Evolutionary conservation across 176 grass and related monocot genomes (phyloP), one percentile per base, ranked within the genome.

Genomic region (Stipa capillata): DNA sequence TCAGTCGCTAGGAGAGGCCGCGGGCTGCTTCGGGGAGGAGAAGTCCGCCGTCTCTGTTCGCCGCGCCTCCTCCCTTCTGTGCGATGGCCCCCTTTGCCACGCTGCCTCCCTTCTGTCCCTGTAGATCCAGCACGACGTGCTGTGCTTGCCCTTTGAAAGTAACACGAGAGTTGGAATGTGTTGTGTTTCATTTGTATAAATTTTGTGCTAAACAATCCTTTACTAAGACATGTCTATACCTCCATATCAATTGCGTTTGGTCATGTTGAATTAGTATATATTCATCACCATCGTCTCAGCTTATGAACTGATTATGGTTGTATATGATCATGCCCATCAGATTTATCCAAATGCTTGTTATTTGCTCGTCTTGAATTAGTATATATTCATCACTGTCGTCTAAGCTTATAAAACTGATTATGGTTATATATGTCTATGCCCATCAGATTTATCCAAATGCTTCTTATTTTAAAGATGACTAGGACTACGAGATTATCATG

Each of bases 101-200:
- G n/a, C n/a, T n/a, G n/a, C n/a, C n/a, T n/a, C n/a, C n/a, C n/a
- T n/a, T n/a, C n/a, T n/a, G n/a, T n/a, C n/a, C n/a, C n/a, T n/a
- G n/a, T n/a, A n/a, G n/a, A n/a, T n/a, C n/a, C n/a, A n/a, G n/a
- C n/a, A n/a, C n/a, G 59, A 84, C 45, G 61, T 62, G 34, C 15
- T 49, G 8, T 66, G 28, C 44, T 86, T 90, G 73, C 27, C 58
- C 64, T 88, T 40, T 59, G 5, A 34, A 51, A 71, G 44, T 11
- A 81, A 75, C 28, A 76, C 47, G 32, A 69, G 32, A 32, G 14
- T 80, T 27, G 41, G 20, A 77, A 27, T 55, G 16, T 63, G 25
- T 18, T 77, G 43, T n/a, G 14, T 43, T 70, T 41, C 48, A 24
- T 63, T 50, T 71, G 17, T 60, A 51, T 39, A 0, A n/a, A 53